Conservation (phyloP, 345 rosid genomes). For the Carallia pectinifolia region DNA sequence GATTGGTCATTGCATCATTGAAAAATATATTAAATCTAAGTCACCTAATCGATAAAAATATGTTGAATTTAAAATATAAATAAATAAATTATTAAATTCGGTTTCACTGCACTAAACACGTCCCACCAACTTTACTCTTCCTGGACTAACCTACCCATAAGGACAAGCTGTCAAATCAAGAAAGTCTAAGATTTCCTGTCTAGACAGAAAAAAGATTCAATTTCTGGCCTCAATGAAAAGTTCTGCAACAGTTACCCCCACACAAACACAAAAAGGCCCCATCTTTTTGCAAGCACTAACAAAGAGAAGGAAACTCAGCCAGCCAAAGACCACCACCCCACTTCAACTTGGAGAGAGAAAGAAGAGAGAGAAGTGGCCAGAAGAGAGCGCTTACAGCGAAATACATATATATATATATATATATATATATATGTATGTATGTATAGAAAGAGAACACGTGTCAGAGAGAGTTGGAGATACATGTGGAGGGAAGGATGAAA, state of each 20-base stretch:
- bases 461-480: constrained; percentile 13
- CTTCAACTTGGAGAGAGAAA: neutral
- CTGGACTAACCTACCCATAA: neutral
- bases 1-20: too few species aligned
- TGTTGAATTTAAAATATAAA: too few species aligned
- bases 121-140: too few species aligned
- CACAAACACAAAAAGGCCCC: neutral
- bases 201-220: neutral
- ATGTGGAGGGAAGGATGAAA: constrained; percentile 30
- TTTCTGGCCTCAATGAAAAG: constrained; percentile 9
- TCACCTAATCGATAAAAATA: too few species aligned
- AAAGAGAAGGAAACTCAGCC: constrained; percentile 14
- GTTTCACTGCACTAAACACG: too few species aligned
- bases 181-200: neutral
- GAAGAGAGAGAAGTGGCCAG: neutral
- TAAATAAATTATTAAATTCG: too few species aligned
- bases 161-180: constrained; percentile 2
- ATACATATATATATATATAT: neutral
- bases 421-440: neutral
- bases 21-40: too few species aligned
- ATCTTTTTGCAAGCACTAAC: constrained; percentile 24
- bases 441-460: too few species aligned
- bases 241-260: constrained; percentile 17
- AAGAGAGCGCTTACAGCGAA: neutral
- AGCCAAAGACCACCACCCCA: constrained; percentile 19